Percentiles rank a stretch among this genome's conserved stretches.
Evolutionary conservation across 2,329 filamentous ascomycete genomes (phyloP).

Genomic region (Simplicillium sp.): DNA sequence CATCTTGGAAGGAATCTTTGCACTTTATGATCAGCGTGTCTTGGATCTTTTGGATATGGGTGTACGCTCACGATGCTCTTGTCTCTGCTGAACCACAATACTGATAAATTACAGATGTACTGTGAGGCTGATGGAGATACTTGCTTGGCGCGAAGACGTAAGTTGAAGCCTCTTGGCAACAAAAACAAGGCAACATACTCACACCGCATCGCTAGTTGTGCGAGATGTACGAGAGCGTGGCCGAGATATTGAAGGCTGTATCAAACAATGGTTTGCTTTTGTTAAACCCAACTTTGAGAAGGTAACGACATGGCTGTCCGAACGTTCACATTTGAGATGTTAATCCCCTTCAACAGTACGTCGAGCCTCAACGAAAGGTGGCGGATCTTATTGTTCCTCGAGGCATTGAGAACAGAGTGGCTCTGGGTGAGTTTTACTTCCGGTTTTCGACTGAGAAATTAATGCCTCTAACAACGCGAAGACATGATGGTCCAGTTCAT

Average conservation of each 20-base stretch:
- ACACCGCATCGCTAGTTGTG: slow-evolving; percentile 43
- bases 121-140: slow-evolving; percentile 94
- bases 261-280: slow-evolving; percentile 95
- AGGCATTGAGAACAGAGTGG: slow-evolving; percentile 89
- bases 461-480: slow-evolving; percentile 19
- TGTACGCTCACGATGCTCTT: slow-evolving; percentile 30
- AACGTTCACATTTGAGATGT: slow-evolving; percentile 6
- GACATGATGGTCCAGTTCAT: slow-evolving; percentile 93
- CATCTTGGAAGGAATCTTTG: slow-evolving; percentile 92
- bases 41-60: slow-evolving; percentile 85
- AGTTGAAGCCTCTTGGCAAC: slow-evolving; percentile 17
- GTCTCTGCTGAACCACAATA: not conserved
- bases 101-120: slow-evolving; percentile 55
- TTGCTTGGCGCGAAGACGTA: slow-evolving; percentile 81
- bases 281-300: slow-evolving; percentile 96
- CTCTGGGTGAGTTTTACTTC: slow-evolving; percentile 52
- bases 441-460: too few species aligned
- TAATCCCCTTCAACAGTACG: slow-evolving; percentile 47
- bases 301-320: slow-evolving; percentile 21
- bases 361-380: slow-evolving; percentile 82
- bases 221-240: slow-evolving; percentile 86
- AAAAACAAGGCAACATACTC: not conserved
- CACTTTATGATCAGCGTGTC: slow-evolving; percentile 79
- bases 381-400: slow-evolving; percentile 94
- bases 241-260: slow-evolving; percentile 85